Base-by-base conservation (phyloP, 148 eudicot genomes). In the Fagopyrum tataricum region DNA sequence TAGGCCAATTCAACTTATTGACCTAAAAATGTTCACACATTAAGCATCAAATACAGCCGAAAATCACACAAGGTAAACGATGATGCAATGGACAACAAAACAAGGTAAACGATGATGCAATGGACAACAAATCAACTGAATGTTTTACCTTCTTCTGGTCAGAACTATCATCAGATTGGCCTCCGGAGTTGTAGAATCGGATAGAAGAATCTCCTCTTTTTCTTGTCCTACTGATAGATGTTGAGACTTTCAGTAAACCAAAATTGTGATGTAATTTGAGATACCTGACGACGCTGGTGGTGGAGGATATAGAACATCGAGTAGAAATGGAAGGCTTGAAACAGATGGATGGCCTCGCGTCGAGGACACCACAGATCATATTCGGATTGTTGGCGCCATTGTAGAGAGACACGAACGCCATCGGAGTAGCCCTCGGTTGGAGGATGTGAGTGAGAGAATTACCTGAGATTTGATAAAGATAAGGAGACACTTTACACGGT, bases 1-100 rank as follows among this genome's bases (percentile, higher is more conserved):
- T 87, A 20, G 83, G 92, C 96, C 96, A 90, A 43, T 77, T 77
- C 74, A 78, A 71, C 74, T 66, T 82, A 64, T 71, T 70, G 11
- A 67, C 89, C 94, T 89, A 76, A 37, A 31, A 46, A 21, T 18
- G 59, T 44, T 26, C 40, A 64, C 69, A 64, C 0, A n/a, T 37
- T 24, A 61, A 11, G 69, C 69, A 37, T 20, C 4, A 4, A 64
- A 14, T 64, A 14, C 43, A 37, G 69, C 43, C 26, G 37, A 37
- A 64, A 64, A 13, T 43, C 44, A 64, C 69, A 37, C 13, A 15
- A 64, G 18, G 20, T 21, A 1, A 13, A 4, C 0, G 69, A 14
- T 13, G 42, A 74, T 4, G n/a, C 41, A 44, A 26, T 24, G 23
- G 31, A 26, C 13, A 42, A 58, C 69, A 42, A 41, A 24, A 21